Base-by-base conservation (phyloP, 2,329 filamentous ascomycete species). In the Colletotrichum graminicola region DNA sequence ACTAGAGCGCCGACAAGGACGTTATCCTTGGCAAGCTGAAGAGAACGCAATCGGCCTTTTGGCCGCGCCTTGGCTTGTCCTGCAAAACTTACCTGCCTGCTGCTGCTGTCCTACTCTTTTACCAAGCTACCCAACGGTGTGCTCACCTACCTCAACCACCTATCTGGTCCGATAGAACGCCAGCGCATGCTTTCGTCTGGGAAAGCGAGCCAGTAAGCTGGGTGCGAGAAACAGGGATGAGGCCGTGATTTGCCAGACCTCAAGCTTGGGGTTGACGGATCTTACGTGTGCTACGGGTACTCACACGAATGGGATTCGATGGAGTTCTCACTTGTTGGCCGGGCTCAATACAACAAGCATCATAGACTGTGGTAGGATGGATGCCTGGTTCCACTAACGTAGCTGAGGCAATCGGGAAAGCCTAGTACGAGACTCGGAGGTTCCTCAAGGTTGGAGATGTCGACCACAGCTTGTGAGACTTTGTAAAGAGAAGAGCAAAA, bases 271-370 rank as follows among this genome's bases (percentile, higher is more conserved):
- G 34, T 65, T 52, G 34, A 39, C 60, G 43, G 45, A 23, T 45
- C n/a, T 39, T 57, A 64, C 52, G 34, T 51, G 66, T 47, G 43
- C 57, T 65, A 54, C 62, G 43, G 32, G 23, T 21, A 26, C n/a
- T 18, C 36, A 29, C 51, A 64, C 59, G 45, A 49, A 62, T 62
- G 45, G n/a, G 32, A 62, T 62, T 23, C 12, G 32, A 62, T 26
- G n/a, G 45, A n/a, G 23, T 26, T 49, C 43, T 47, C 2, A 47
- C 16, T 39, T 36, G 52, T 68, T 59, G 67, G 65, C 43, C 39
- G 59, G 34, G 32, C 55, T 61, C 61, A 55, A 47, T 49, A 55
- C 55, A 60, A 14, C 64, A 63, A 71, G 64, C 52, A 71, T 71
- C 26, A n/a, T 7, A 34, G 43, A 51, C 39, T 26, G n/a, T 43